Conservation (phyloP, 805 yeast species). For the Lachancea dasiensis region DNA sequence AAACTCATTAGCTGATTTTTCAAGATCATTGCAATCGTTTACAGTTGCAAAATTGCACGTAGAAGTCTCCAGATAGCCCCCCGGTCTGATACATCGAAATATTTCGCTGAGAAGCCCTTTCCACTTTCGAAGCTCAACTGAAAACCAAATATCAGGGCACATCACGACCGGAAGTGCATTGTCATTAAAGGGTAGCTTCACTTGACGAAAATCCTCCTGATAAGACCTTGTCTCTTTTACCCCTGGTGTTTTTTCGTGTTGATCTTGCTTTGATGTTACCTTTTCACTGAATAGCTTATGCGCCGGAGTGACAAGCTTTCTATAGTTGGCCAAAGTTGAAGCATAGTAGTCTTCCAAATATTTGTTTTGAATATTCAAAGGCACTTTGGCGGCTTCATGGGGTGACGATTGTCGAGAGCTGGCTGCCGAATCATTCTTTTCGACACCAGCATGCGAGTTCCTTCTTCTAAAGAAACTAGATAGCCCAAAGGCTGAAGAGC, state of each 20-base stretch:
- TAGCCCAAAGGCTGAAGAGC: slow-evolving; percentile 20
- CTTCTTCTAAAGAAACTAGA: slow-evolving; percentile 27
- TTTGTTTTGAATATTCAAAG: slow-evolving; percentile 16
- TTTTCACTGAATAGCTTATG: slow-evolving; percentile 2
- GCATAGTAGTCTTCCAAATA: slow-evolving; percentile 26
- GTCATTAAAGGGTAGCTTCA: slow-evolving; percentile 24
- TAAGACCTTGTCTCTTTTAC: slow-evolving; percentile 14
- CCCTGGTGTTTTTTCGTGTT: slow-evolving; percentile 9
- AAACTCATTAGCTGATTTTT: slow-evolving; percentile 6
- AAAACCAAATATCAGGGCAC: slow-evolving; percentile 28
- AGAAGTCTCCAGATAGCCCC: slow-evolving; percentile 25
- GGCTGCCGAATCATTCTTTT: slow-evolving; percentile 1
- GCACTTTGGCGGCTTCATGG: slow-evolving; percentile 2
- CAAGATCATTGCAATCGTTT: slow-evolving; percentile 12
- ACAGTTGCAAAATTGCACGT: slow-evolving; percentile 21
- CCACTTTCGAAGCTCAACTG: slow-evolving; percentile 26
- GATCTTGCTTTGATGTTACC: neutral
- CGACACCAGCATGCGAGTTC: slow-evolving; percentile 1
- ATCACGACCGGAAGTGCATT: slow-evolving; percentile 24
- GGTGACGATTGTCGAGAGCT: slow-evolving; percentile 4
- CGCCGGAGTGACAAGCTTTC: slow-evolving; percentile 14
- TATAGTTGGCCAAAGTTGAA: slow-evolving; percentile 22
- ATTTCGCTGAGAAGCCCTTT: slow-evolving; percentile 23
- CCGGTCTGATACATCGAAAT: slow-evolving; percentile 25
- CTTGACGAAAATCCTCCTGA: slow-evolving; percentile 19